These are phyloP conservation scores for Sarocladiaceae sp. DNA, from an alignment of 2,329 filamentous ascomycete species.

Conservation along the genomic window DNA sequence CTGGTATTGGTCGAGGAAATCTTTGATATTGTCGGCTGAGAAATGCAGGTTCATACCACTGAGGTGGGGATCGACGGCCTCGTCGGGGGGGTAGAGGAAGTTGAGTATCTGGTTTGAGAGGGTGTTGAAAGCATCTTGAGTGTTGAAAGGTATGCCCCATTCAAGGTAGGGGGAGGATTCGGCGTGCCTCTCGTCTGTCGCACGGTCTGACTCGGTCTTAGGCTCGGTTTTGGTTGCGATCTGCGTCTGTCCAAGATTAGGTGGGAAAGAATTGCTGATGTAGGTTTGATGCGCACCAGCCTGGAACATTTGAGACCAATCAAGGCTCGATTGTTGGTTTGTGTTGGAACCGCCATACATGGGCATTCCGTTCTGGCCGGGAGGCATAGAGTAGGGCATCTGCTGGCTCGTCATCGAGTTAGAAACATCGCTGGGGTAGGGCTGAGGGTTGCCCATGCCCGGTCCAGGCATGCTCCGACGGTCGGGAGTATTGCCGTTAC, in stretches of 20 bases:
- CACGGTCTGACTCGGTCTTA: conserved; percentile 46
- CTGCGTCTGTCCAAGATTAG: conserved; percentile 64
- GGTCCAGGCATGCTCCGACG: conserved; percentile 48
- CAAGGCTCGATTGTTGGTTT: conserved; percentile 58
- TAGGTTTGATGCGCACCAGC: conserved; percentile 62
- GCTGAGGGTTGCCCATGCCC: conserved; percentile 42
- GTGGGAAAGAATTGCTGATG: conserved; percentile 54
- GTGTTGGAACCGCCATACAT: conserved; percentile 56
- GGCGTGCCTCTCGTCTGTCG: conserved; percentile 39
- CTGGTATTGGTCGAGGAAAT: conserved; percentile 64
- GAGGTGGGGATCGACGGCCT: conserved; percentile 44
- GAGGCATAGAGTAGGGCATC: conserved; percentile 59
- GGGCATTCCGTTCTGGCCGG: conserved; percentile 56
- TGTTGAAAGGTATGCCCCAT: conserved; percentile 40
- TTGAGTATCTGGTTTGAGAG: conserved; percentile 50
- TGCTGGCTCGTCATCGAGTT: conserved; percentile 60
- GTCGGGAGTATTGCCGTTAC: conserved; percentile 50
- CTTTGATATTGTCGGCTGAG: conserved; percentile 61
- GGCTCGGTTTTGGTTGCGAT: conserved; percentile 63
- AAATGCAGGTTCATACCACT: conserved; percentile 56
- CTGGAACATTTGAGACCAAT: conserved; percentile 77
- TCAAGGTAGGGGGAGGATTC: conserved; percentile 43
- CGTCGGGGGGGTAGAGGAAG: conserved; percentile 46
- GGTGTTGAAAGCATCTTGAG: conserved; percentile 45
- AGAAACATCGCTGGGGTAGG: conserved; percentile 51